Evolutionary conservation across 176 grass and related monocot genomes (phyloP).

Genomic region (Paspalum vaginatum): DNA sequence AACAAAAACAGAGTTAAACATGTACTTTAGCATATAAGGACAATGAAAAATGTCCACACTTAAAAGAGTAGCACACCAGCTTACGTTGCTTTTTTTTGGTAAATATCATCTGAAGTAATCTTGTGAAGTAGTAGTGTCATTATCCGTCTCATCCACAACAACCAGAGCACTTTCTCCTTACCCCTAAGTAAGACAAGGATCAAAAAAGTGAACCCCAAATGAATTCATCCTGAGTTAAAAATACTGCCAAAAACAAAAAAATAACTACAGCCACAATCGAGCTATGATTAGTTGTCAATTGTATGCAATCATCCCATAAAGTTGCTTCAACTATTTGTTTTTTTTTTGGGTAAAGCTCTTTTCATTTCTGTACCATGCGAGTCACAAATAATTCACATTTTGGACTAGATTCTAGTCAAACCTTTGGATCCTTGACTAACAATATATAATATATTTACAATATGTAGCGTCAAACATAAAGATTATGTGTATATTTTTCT

Average conservation of each 20-base stretch:
- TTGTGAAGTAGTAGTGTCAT: slow-evolving; percentile 44
- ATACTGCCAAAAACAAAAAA: slow-evolving; percentile 4
- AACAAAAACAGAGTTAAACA: slow-evolving; percentile 22
- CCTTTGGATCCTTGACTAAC: neutral
- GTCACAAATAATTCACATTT: neutral
- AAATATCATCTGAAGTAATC: slow-evolving; percentile 78
- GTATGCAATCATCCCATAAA: neutral
- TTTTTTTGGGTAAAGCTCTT: neutral
- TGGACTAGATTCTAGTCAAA: neutral
- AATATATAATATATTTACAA: neutral
- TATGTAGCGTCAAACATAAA: neutral
- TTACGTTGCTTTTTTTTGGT: slow-evolving; percentile 72
- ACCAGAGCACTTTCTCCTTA: slow-evolving; percentile 64
- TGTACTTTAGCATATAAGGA: slow-evolving; percentile 10
- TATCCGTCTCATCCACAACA: slow-evolving; percentile 76
- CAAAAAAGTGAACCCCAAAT: neutral
- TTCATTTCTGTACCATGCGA: neutral
- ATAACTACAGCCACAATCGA: neutral
- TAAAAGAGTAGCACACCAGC: slow-evolving; percentile 29
- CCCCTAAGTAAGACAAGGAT: slow-evolving; percentile 51
- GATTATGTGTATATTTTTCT: neutral
- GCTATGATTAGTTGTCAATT: neutral
- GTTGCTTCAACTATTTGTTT: neutral
- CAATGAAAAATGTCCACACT: neutral
- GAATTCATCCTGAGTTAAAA: neutral